A percentile compares a stretch with the other conserved stretches of the same genome.
phyloP scores from a whole-genome alignment of 768 basidiomycete genomes.

The Russula abietina region DNA sequence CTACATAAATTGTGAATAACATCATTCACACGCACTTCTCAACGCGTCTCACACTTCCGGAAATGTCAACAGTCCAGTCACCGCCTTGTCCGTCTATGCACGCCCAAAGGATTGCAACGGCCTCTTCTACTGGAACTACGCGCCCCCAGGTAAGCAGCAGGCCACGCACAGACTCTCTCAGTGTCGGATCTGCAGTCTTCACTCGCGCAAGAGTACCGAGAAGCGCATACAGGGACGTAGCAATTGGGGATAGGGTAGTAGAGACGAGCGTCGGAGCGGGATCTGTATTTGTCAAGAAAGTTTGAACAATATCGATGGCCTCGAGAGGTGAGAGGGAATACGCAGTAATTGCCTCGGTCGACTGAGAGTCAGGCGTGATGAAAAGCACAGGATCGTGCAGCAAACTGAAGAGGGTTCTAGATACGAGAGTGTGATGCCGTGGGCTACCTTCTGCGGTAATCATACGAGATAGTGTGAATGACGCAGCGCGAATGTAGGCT shows the following conservation, averaged over 20 bases:
- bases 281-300: conserved; percentile 67
- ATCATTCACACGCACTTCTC: conserved; percentile 39
- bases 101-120: conserved; percentile 49
- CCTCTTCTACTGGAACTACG: conserved; percentile 49
- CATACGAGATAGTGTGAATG: conserved; percentile 65
- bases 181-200: conserved; percentile 57
- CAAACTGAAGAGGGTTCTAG: conserved; percentile 38
- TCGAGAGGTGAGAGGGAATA: conserved; percentile 30
- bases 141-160: conserved; percentile 73
- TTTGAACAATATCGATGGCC: conserved; percentile 47
- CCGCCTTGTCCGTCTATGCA: conserved; percentile 47
- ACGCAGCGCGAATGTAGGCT: conserved; percentile 52
- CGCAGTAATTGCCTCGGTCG: conserved; percentile 4
- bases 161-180: conserved; percentile 53
- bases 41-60: conserved; percentile 43
- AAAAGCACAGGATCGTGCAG: conserved; percentile 50
- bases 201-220: conserved; percentile 45
- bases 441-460: conserved; percentile 37
- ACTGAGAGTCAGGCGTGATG: conserved; percentile 5
- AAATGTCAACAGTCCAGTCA: conserved; percentile 51
- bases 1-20: background rate
- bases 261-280: conserved; percentile 68
- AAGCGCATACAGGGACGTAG: conserved; percentile 61
- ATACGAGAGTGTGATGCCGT: conserved; percentile 30
- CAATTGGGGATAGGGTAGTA: conserved; percentile 59